Conservation (phyloP, 441 rosid genomes). For the Euphorbia schlechtendalii region DNA sequence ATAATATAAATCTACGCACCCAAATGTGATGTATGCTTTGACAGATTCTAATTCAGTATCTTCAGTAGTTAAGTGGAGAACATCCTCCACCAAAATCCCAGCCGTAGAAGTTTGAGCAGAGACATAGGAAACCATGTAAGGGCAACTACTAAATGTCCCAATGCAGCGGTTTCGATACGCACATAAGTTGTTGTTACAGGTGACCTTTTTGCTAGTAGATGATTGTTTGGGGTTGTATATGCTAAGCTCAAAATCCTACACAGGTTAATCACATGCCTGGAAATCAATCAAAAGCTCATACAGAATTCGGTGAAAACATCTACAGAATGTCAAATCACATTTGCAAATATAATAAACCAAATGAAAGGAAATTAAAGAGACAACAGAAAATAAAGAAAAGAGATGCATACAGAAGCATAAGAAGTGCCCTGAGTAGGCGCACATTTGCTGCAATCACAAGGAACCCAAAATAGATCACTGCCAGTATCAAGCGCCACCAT, state of each 20-base stretch:
- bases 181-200: slow-evolving; percentile 62
- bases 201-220: slow-evolving; percentile 63
- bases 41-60: slow-evolving; percentile 40
- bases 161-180: slow-evolving; percentile 53
- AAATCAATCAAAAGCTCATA: slow-evolving; percentile 11
- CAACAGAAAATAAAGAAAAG: slow-evolving; percentile 2
- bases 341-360: not conserved
- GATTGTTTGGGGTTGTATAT: slow-evolving; percentile 64
- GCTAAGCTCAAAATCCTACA: slow-evolving; percentile 73
- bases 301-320: not conserved
- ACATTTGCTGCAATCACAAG: slow-evolving; percentile 73
- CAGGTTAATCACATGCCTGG: no score
- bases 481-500: slow-evolving; percentile 89
- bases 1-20: slow-evolving; percentile 36
- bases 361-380: not conserved
- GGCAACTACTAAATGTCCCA: slow-evolving; percentile 70
- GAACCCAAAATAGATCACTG: slow-evolving; percentile 90
- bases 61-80: slow-evolving; percentile 62
- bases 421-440: slow-evolving; percentile 53
- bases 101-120: slow-evolving; percentile 84
- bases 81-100: slow-evolving; percentile 73
- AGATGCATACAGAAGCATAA: slow-evolving; percentile 52
- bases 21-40: slow-evolving; percentile 61
- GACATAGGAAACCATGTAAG: slow-evolving; percentile 71
- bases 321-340: not conserved